Conservation (phyloP, 2,329 filamentous ascomycete genomes). For the Sclerotinia trifoliorum region DNA sequence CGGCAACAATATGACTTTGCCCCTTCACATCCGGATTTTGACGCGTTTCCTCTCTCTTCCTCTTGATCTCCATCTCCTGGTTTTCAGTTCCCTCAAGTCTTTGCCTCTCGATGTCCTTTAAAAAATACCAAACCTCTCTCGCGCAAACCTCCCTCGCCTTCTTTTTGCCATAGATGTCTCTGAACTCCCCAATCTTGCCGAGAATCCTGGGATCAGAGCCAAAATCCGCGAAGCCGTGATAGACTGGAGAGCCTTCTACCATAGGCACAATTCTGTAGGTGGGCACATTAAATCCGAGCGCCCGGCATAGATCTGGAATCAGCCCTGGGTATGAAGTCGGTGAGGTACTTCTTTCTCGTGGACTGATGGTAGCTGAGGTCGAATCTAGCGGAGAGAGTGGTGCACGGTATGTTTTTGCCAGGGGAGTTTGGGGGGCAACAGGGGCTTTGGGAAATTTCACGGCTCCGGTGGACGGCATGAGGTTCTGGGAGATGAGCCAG, state of each 20-base stretch:
- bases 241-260: conserved; percentile 27
- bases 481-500: conserved; percentile 36
- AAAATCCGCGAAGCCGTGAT: conserved; percentile 36
- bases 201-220: conserved; percentile 34
- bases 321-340: conserved; percentile 22
- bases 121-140: conserved; percentile 42
- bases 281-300: conserved; percentile 34
- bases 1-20: background rate
- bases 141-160: conserved; percentile 50
- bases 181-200: conserved; percentile 44
- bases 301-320: conserved; percentile 32
- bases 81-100: conserved; percentile 28
- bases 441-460: conserved; percentile 33
- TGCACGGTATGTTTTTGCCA: background rate
- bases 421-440: conserved; percentile 9
- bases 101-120: conserved; percentile 41
- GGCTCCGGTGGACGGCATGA: conserved; percentile 35
- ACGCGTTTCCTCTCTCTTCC: background rate
- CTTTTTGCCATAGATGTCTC: conserved; percentile 48
- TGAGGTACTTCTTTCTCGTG: background rate
- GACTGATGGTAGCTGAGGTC: background rate
- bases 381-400: conserved; percentile 5
- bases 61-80: conserved; percentile 24
- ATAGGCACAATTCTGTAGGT: conserved; percentile 29
- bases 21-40: background rate